A percentile compares a stretch with the other conserved stretches of the same genome.
phyloP scores from a whole-genome alignment of 495 filamentous ascomycete genomes.

The Daldinia decipiens region DNA sequence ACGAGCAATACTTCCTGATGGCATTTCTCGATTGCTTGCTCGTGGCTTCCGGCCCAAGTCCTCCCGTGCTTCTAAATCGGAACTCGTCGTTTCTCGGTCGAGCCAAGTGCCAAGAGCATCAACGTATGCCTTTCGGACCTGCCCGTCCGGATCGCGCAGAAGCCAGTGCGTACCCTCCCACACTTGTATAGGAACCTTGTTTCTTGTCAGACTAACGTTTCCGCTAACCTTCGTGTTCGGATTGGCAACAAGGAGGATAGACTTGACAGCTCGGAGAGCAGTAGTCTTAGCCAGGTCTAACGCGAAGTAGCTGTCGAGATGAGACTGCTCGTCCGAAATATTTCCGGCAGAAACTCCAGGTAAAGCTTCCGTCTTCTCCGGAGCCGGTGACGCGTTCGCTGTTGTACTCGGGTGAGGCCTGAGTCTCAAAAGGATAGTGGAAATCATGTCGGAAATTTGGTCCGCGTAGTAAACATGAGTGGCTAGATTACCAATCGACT shows the following conservation, averaged over 20 bases:
- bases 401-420: conserved; percentile 66
- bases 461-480: conserved; percentile 95
- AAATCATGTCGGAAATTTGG: conserved; percentile 91
- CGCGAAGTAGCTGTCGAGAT: conserved; percentile 73
- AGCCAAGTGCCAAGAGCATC: conserved; percentile 87
- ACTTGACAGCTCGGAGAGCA: conserved; percentile 82
- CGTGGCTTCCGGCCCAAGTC: conserved; percentile 57
- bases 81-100: conserved; percentile 76
- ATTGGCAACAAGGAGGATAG: conserved; percentile 82
- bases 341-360: conserved; percentile 46
- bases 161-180: conserved; percentile 96
- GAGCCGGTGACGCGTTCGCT: conserved; percentile 51
- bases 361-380: conserved; percentile 52
- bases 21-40: conserved; percentile 49
- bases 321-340: conserved; percentile 50
- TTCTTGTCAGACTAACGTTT: conserved; percentile 72
- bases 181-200: conserved; percentile 75
- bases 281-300: conserved; percentile 76
- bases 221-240: conserved; percentile 66
- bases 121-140: conserved; percentile 82
- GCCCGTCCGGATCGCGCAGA: conserved; percentile 76
- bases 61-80: conserved; percentile 70
- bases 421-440: conserved; percentile 77
- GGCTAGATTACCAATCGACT: conserved; percentile 84
- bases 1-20: conserved; percentile 58